phyloP scores from a whole-genome alignment of 768 basidiomycete species.

The Hypholoma sublateritium region DNA sequence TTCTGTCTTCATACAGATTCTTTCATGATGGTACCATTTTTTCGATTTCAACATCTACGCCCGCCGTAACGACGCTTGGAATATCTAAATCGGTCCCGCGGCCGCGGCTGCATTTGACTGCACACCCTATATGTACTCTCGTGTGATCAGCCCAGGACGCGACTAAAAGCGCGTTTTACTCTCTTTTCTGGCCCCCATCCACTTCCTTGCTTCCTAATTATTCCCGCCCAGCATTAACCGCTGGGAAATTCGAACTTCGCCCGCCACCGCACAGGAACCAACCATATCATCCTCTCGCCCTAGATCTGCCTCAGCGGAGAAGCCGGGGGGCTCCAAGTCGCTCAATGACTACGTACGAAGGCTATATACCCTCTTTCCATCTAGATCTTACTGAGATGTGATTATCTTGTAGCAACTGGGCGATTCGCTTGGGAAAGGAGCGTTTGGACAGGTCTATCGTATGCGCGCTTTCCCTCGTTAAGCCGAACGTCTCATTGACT shows the following conservation, averaged over 20 bases:
- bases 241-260: background rate
- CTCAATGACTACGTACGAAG: slow-evolving; percentile 65
- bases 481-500: slow-evolving; percentile 8
- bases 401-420: slow-evolving; percentile 76
- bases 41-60: background rate
- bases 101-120: slow-evolving; percentile 3
- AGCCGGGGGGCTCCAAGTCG: slow-evolving; percentile 46
- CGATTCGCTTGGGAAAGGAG: slow-evolving; percentile 94
- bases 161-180: slow-evolving; percentile 30
- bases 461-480: slow-evolving; percentile 33
- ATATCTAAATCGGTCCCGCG: slow-evolving; percentile 8
- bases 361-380: slow-evolving; percentile 1
- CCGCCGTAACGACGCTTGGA: background rate
- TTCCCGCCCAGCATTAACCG: background rate
- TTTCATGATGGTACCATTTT: too few relatives aligned
- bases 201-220: slow-evolving; percentile 2
- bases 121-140: slow-evolving; percentile 31
- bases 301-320: slow-evolving; percentile 33
- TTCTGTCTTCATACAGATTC: too few relatives aligned
- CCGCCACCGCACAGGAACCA: slow-evolving; percentile 22
- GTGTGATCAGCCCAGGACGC: slow-evolving; percentile 46
- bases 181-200: slow-evolving; percentile 3
- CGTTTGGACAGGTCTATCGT: slow-evolving; percentile 97
- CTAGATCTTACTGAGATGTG: background rate
- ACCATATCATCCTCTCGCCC: slow-evolving; percentile 47